These are phyloP conservation scores for Ustilago bromivora DNA, from an alignment of 1,284 basidiomycete genomes.

Conservation along the genomic window DNA sequence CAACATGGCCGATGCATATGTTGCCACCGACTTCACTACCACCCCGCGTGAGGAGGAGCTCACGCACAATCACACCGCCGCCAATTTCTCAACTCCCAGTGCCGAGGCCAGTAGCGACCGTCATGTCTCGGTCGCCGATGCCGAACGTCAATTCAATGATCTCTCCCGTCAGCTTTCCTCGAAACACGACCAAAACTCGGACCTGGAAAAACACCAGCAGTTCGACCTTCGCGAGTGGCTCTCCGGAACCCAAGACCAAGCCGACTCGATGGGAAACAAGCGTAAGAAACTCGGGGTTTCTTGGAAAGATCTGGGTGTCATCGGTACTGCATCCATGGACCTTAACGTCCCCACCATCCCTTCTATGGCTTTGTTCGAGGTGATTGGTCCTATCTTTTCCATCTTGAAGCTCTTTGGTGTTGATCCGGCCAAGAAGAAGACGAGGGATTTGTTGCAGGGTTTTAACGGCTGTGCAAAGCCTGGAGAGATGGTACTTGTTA, in stretches of 20 bases:
- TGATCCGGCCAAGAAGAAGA: conserved; percentile 43
- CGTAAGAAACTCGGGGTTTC: conserved; percentile 58
- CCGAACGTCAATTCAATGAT: conserved; percentile 37
- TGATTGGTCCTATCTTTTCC: conserved; percentile 52
- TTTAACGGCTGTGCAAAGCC: conserved; percentile 58
- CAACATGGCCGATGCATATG: conserved; percentile 28
- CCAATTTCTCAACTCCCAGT: conserved; percentile 24
- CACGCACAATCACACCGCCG: conserved; percentile 17
- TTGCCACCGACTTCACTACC: conserved; percentile 28
- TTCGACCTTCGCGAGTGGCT: conserved; percentile 48
- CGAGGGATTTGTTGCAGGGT: conserved; percentile 41
- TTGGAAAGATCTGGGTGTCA: conserved; percentile 46
- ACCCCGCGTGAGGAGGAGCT: conserved; percentile 13
- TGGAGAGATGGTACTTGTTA: conserved; percentile 72
- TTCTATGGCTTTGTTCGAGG: conserved; percentile 52
- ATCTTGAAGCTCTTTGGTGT: conserved; percentile 48
- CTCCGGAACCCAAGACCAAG: conserved; percentile 33
- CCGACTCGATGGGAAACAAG: conserved; percentile 36
- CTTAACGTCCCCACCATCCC: conserved; percentile 54
- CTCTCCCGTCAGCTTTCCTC: conserved; percentile 42
- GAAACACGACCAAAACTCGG: conserved; percentile 20
- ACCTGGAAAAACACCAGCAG: conserved; percentile 37
- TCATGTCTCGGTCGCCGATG: conserved; percentile 43
- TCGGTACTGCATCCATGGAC: conserved; percentile 44
- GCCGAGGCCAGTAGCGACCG: conserved; percentile 20